Base-by-base conservation (phyloP, 2,329 filamentous ascomycete species). In the Colletotrichum sp. region DNA sequence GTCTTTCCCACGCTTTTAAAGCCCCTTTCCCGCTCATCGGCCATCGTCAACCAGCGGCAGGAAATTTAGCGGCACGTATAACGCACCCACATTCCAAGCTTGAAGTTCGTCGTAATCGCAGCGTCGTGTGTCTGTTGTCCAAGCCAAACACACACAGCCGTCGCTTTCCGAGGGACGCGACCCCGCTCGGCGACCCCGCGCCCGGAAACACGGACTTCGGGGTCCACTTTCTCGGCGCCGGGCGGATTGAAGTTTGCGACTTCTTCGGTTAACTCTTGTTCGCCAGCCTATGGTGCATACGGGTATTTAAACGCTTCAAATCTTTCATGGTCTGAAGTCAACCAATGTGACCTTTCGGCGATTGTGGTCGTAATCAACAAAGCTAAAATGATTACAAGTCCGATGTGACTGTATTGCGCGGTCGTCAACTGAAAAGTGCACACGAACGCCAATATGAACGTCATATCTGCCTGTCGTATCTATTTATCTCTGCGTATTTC, bases 71-170 rank as follows among this genome's bases (percentile, higher is more conserved):
- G 4, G 39, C 10, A 12, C 5, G 9, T 2, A 0, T 1, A 7
- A 22, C 4, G n/a, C 43, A 3, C 13, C 43, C 43, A 4, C 43
- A 48, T 0, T 4, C n/a, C 10, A 48, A 7, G 18, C 12, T 48
- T 48, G 13, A 52, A 8, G 1, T 22, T 22, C 43, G 8, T 52
- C 43, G 43, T 2, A 52, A 22, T 52, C 10, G 43, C 16, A 39
- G 36, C 43, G n/a, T 3, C 1, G 0, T 22, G 0, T 48, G 18
- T 0, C 43, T 22, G 43, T 48, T n/a, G 2, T 2, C 18, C 1
- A 43, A 48, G 39, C 18, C 39, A 48, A 48, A 52, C 6, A 4
- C 18, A 48, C 43, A 1, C 43, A 22, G 43, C 43, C n/a, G n/a
- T 22, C 1, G 43, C 43, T 52, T 22, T 32, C 18, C 9, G 28